Conservation (phyloP, 2,329 filamentous ascomycete species). For the Meredithiella fracta region DNA sequence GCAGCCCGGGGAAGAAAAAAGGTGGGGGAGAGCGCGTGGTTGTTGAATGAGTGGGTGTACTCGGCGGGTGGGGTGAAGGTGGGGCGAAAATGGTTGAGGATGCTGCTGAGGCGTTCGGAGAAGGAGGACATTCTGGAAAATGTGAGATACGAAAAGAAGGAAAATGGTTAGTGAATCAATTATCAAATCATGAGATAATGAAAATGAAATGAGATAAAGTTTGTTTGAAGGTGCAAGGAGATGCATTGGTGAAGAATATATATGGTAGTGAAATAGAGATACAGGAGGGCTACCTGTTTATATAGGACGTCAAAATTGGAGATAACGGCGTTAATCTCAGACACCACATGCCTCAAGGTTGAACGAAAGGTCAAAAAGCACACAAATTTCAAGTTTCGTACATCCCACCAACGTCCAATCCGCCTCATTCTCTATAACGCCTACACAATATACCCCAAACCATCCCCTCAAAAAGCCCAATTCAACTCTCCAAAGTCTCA, state of each 20-base stretch:
- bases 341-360: too few species aligned
- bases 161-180: background rate
- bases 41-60: conserved; percentile 36
- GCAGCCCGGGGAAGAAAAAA: conserved; percentile 76
- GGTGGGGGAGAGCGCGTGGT: conserved; percentile 72
- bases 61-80: conserved; percentile 20
- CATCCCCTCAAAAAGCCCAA: too few species aligned
- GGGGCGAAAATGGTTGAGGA: conserved; percentile 33
- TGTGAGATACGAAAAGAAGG: background rate
- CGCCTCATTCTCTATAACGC: too few species aligned
- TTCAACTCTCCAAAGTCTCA: too few species aligned
- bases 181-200: background rate
- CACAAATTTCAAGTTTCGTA: too few species aligned
- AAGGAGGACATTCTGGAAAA: background rate
- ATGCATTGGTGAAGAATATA: too few species aligned
- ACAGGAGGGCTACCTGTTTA: background rate
- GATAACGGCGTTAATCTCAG: too few species aligned
- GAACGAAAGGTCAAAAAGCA: too few species aligned
- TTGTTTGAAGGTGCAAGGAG: too few species aligned
- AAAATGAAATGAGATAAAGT: background rate
- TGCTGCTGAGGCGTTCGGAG: conserved; percentile 39
- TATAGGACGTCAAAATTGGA: background rate
- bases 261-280: too few species aligned
- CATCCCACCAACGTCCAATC: too few species aligned
- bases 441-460: too few species aligned